Evolutionary conservation across 1,284 basidiomycete species (phyloP).

Genomic region (Leccinum pachyderme): DNA sequence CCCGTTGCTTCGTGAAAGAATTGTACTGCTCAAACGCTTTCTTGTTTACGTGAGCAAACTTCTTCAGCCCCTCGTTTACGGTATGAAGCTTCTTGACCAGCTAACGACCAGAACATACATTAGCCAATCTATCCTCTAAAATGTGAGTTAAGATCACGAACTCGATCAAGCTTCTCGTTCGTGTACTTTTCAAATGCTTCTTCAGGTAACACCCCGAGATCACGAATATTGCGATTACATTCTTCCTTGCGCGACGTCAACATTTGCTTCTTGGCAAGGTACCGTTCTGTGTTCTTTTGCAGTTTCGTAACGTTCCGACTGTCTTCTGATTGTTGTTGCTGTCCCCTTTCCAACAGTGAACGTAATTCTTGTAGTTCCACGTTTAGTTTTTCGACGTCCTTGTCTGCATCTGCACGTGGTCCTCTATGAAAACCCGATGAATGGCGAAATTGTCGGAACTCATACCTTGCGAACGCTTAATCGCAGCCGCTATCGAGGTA

Average conservation of each 20-base stretch:
- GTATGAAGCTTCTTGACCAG: conserved; percentile 88
- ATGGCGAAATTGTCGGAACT: neutral
- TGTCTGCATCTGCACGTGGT: conserved; percentile 55
- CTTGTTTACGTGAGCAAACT: conserved; percentile 98
- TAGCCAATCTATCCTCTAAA: neutral
- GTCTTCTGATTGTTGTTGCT: conserved; percentile 84
- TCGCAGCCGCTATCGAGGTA: conserved; percentile 62
- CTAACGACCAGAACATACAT: conserved; percentile 39
- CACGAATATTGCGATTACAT: conserved; percentile 91
- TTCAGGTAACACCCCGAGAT: conserved; percentile 94
- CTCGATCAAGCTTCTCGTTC: conserved; percentile 78
- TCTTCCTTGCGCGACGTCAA: conserved; percentile 85
- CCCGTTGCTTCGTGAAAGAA: conserved; percentile 96
- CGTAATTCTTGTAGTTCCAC: conserved; percentile 66
- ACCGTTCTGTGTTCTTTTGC: conserved; percentile 94
- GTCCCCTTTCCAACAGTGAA: conserved; percentile 69
- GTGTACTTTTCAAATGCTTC: conserved; percentile 97
- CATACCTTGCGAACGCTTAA: conserved; percentile 65
- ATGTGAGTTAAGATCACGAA: conserved; percentile 37
- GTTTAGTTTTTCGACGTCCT: conserved; percentile 66
- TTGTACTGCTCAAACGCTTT: conserved; percentile 99
- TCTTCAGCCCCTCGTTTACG: conserved; percentile 91
- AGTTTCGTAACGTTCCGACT: conserved; percentile 82
- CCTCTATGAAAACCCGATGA: neutral
- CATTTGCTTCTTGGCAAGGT: conserved; percentile 89